phyloP scores from a whole-genome alignment of 148 eudicot species.

The Polygonum aviculare region DNA sequence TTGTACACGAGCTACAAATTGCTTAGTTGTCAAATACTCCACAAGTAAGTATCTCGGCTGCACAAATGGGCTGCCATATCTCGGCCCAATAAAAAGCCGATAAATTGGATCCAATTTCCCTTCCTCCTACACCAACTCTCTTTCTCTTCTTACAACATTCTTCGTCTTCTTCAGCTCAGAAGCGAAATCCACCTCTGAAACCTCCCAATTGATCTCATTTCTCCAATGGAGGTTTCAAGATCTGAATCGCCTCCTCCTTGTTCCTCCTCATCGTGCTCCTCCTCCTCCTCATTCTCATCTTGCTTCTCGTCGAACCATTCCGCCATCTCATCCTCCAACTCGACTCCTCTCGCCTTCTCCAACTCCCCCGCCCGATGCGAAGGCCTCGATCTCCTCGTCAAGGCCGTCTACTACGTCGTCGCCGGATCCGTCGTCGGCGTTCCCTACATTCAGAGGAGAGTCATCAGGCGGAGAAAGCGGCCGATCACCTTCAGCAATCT shows the following conservation, averaged over 20 bases:
- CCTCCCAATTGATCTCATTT: neutral
- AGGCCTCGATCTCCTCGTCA: slow-evolving; percentile 69
- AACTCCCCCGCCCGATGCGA: slow-evolving; percentile 26
- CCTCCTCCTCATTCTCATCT: slow-evolving; percentile 21
- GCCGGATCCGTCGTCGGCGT: slow-evolving; percentile 51
- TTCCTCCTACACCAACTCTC: neutral
- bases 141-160: neutral
- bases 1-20: too few species aligned
- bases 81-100: neutral
- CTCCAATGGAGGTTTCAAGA: slow-evolving; percentile 1
- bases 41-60: too few species aligned
- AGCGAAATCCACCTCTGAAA: slow-evolving; percentile 3
- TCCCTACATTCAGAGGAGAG: slow-evolving; percentile 60
- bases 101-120: neutral
- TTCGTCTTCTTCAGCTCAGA: slow-evolving; percentile 3
- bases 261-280: slow-evolving; percentile 14
- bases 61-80: neutral
- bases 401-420: slow-evolving; percentile 49
- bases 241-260: slow-evolving; percentile 12
- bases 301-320: slow-evolving; percentile 22
- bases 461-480: slow-evolving; percentile 42
- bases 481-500: slow-evolving; percentile 25
- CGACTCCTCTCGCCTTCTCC: slow-evolving; percentile 18
- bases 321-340: slow-evolving; percentile 31
- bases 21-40: too few species aligned